These are phyloP conservation scores for Pestalotiopsis fici DNA, from an alignment of 2,329 filamentous ascomycete species.

Conservation along the genomic window DNA sequence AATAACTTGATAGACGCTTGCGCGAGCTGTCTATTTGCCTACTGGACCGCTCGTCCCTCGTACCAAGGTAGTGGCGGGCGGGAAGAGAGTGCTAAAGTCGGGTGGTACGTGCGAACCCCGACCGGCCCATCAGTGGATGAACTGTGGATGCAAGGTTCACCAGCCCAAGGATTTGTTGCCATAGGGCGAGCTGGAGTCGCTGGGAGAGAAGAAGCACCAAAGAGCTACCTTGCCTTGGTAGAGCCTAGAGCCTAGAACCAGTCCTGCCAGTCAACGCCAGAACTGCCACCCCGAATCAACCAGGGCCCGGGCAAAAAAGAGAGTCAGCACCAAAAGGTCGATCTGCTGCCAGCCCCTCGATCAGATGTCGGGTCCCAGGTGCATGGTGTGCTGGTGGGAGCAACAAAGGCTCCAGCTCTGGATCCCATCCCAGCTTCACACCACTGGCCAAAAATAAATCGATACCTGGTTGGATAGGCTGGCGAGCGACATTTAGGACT, in stretches of 20 bases:
- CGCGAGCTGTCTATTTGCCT: neutral
- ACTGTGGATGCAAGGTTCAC: neutral
- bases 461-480: neutral
- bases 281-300: neutral
- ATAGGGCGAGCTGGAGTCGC: neutral
- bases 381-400: neutral
- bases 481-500: neutral
- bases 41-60: neutral
- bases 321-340: neutral
- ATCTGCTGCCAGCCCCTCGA: neutral
- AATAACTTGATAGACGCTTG: neutral
- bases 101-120: constrained; percentile 1
- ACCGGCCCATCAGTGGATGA: neutral
- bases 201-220: neutral
- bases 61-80: neutral
- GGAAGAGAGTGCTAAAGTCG: constrained; percentile 2
- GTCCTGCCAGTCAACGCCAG: neutral
- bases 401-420: neutral
- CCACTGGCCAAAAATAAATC: neutral
- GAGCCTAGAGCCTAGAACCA: neutral
- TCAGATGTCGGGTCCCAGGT: neutral
- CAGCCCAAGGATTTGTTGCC: neutral
- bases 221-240: neutral
- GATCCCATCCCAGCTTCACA: neutral
- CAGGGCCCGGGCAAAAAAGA: neutral